A percentile compares a stretch with the other conserved stretches of the same genome.
These are phyloP conservation scores for Ophiocordyceps camponoti-floridani DNA, from an alignment of 2,329 filamentous ascomycete species.

Conservation along the genomic window DNA sequence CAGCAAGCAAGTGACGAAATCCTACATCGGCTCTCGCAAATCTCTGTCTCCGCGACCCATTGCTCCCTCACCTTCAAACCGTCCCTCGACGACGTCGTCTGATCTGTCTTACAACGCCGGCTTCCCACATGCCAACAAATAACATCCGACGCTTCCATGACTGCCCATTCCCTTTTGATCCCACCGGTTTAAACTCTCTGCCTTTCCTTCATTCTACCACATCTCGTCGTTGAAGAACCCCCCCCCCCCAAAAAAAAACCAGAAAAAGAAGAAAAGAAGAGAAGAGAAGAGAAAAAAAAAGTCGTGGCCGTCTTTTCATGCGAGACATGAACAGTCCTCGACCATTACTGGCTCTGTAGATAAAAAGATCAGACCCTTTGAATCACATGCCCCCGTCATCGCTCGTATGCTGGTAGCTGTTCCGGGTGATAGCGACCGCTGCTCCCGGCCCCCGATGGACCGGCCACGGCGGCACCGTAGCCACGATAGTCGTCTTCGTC, in stretches of 20 bases:
- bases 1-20: too few relatives aligned
- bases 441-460: conserved; percentile 6
- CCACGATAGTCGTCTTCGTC: conserved; percentile 12
- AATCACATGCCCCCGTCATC: conserved; percentile 8
- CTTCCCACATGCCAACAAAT: neutral
- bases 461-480: conserved; percentile 9
- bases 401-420: conserved; percentile 21
- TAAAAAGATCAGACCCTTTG: neutral
- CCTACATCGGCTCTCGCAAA: too few relatives aligned
- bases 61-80: too few relatives aligned
- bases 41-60: too few relatives aligned
- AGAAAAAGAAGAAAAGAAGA: neutral
- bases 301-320: too few relatives aligned
- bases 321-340: too few relatives aligned
- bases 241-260: neutral
- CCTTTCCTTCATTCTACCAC: too few relatives aligned
- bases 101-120: neutral
- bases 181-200: too few relatives aligned
- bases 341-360: neutral
- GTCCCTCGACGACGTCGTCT: neutral
- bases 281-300: neutral
- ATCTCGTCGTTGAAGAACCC: neutral
- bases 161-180: neutral
- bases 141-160: neutral
- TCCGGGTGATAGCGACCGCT: conserved; percentile 6